Evolutionary conservation across 345 rosid genomes (phyloP), one percentile per base, ranked within the genome.

Genomic region (Populus euphratica): DNA sequence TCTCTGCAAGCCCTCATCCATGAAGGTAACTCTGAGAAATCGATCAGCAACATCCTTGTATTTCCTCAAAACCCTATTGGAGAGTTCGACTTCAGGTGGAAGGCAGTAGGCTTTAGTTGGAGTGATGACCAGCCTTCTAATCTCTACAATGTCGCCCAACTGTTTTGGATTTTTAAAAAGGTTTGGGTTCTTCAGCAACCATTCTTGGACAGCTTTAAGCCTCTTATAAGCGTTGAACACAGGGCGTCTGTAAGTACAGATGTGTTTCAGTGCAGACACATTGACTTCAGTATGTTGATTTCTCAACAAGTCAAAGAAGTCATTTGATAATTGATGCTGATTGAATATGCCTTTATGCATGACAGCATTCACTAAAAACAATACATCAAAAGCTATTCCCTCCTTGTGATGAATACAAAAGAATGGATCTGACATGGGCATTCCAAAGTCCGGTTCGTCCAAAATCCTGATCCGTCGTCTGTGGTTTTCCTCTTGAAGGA

Each of bases 1-100:
- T 13, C 83, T 90, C 81, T 89, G 92, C 88, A 94, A 73, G 75
- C 98, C 90, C 85, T 94, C 96, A 73, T 94, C 98, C 94, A 88
- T 93, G 80, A 94, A 94, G 72, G 98, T 90, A 39, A 94, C 96
- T 59, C 98, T 90, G 69, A 94, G 62, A 84, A 94, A 93, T 36
- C 91, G 85, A 54, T 94, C 95, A n/a, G 89, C 85, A 41, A 89
- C 85, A 50, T 85, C 83, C 77, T 72, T 90, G 76, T 91, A 95
- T 73, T 84, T 87, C 86, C 97, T 85, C 69, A 93, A 87, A 68
- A 91, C 93, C 83, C 97, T 89, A 77, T 95, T 95, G 79, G 98
- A 95, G 74, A 93, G 95, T 81, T 93, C 99, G 74, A 86, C 91
- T 83, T 91, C 98, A n/a, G 98, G 93, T 69, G 90, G 97, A 72